These are phyloP conservation scores for Fraxinus greggii DNA, from an alignment of 305 asterid species.

Conservation along the genomic window DNA sequence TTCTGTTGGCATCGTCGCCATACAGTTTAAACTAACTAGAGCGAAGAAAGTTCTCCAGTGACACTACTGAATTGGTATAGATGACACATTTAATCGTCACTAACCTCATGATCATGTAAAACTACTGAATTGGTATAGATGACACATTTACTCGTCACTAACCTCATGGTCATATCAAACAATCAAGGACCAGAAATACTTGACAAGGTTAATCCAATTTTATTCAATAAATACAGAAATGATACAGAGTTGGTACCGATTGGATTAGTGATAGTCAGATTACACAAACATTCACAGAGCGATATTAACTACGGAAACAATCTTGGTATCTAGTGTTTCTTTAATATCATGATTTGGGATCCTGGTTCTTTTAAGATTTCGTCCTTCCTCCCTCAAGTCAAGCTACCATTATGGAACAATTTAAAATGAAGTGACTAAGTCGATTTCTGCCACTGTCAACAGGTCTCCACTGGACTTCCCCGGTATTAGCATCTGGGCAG, in stretches of 20 bases:
- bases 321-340: neutral
- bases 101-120: too few species aligned
- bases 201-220: neutral
- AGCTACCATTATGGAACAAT: constrained; percentile 74
- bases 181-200: neutral
- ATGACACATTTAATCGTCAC: too few species aligned
- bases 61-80: too few species aligned
- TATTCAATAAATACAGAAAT: neutral
- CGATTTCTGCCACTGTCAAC: constrained; percentile 49
- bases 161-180: neutral
- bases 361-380: neutral
- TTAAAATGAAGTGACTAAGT: constrained; percentile 58
- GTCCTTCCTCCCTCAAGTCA: constrained; percentile 23
- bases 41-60: neutral
- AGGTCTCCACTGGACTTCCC: constrained; percentile 49
- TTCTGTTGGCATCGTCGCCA: neutral
- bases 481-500: constrained; percentile 44
- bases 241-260: neutral
- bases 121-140: too few species aligned
- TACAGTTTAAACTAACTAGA: neutral
- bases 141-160: neutral
- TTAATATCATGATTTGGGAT: neutral
- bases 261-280: neutral
- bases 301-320: neutral
- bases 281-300: neutral